Base-by-base conservation (phyloP, 2,329 filamentous ascomycete species). In the Lecanicillium sp. region DNA sequence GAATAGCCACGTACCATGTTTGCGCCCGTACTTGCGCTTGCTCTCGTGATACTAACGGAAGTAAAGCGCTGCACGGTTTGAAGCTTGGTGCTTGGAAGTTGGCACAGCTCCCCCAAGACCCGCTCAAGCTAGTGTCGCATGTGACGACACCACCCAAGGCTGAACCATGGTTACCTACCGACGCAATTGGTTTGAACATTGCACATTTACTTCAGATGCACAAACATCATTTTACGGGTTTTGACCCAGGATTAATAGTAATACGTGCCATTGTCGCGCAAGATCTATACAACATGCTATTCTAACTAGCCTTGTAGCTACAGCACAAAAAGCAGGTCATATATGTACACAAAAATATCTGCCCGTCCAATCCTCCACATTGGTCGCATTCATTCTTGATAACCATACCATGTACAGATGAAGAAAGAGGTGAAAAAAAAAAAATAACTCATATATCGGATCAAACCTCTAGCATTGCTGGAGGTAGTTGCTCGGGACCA, bases 401-500 rank as follows among this genome's bases (percentile, higher is more conserved):
- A 41, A 19, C 20, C 41, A 36, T 49, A 27, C 48, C 48, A 49
- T 49, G 7, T 40, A 44, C 48, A 49, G n/a, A n/a, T n/a, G n/a
- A n/a, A n/a, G n/a, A n/a, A n/a, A n/a, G n/a, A n/a, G n/a, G n/a
- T n/a, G n/a, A n/a, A 49, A 49, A 26, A 9, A 44, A 32, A 49
- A 32, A 32, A 35, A 20, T 19, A 33, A 9, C 24, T 40, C 33
- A 32, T 35, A 38, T 51, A 41, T 14, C 26, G 35, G 40, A 30
- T 44, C 40, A 23, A 26, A 20, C 42, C 37, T 38, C 62, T 60
- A 77, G 52, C 71, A 73, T 37, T 74, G 67, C 63, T 81, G 76
- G 51, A 85, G 70, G 58, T 85, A 85, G 62, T 85, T 85, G 65
- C 81, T 84, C 54, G 81, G 81, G 55, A 85, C 81, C 60, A 85